These are phyloP conservation scores for Macadamia tetraphylla DNA, from an alignment of 164 flowering plant species.

Conservation along the genomic window DNA sequence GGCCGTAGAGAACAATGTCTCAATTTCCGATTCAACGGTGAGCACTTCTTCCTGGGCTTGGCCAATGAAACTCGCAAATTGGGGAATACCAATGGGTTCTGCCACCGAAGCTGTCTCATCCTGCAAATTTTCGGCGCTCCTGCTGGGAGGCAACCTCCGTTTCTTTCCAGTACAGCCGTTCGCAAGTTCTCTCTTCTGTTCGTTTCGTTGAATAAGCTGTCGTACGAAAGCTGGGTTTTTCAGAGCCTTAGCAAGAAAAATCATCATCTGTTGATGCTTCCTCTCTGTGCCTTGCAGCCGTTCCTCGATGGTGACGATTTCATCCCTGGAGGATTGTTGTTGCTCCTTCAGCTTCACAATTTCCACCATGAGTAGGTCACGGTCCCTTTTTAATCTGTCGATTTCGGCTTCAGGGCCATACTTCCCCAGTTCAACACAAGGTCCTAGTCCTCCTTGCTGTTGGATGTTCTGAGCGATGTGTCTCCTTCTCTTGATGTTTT, in stretches of 20 bases:
- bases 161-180: constrained; percentile 37
- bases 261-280: constrained; percentile 62
- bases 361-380: constrained; percentile 46
- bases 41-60: constrained; percentile 20
- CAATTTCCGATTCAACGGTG: constrained; percentile 28
- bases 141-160: constrained; percentile 41
- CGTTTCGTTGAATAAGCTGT: constrained; percentile 30
- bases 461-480: constrained; percentile 24
- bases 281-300: constrained; percentile 42
- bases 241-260: constrained; percentile 61
- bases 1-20: constrained; percentile 26
- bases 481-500: constrained; percentile 65
- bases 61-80: not conserved
- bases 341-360: constrained; percentile 53
- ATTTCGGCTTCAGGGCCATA: constrained; percentile 55
- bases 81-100: not conserved
- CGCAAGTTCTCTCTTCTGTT: constrained; percentile 17
- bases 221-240: constrained; percentile 45
- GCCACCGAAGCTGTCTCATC: constrained; percentile 12
- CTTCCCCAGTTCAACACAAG: constrained; percentile 55
- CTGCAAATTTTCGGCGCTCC: constrained; percentile 29
- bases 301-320: constrained; percentile 37
- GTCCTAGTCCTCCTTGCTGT: constrained; percentile 24
- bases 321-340: constrained; percentile 41
- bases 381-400: constrained; percentile 54